Percentiles rank a stretch among this genome's conserved stretches.
phyloP scores from a whole-genome alignment of 2,329 filamentous ascomycete genomes.

The Fusarium sp. region DNA sequence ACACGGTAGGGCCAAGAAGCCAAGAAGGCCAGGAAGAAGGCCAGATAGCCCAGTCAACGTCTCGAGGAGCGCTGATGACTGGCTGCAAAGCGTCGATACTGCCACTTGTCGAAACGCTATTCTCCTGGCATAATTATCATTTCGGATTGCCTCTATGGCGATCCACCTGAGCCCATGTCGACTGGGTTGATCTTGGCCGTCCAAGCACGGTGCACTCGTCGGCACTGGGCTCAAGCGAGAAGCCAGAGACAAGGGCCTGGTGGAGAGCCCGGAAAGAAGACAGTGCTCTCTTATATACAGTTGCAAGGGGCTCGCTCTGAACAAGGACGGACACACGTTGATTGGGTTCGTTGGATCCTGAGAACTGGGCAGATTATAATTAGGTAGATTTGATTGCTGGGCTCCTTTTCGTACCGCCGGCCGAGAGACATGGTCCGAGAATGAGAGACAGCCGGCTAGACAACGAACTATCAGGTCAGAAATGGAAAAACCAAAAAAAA shows the following conservation, averaged over 20 bases:
- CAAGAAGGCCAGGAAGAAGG: conserved; percentile 18
- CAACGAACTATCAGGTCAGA: conserved; percentile 3
- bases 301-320: conserved; percentile 38
- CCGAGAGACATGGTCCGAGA: conserved; percentile 12
- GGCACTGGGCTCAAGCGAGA: conserved; percentile 42
- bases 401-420: not conserved
- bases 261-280: conserved; percentile 35
- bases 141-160: conserved; percentile 36
- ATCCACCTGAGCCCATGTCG: conserved; percentile 38
- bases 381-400: conserved; percentile 7
- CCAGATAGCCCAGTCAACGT: conserved; percentile 11
- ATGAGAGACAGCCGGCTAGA: conserved; percentile 20
- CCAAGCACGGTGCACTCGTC: conserved; percentile 41
- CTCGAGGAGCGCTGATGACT: conserved; percentile 12
- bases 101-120: conserved; percentile 36
- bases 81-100: conserved; percentile 16
- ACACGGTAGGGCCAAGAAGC: conserved; percentile 12
- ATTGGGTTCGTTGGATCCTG: conserved; percentile 30
- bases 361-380: conserved; percentile 30
- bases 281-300: conserved; percentile 26
- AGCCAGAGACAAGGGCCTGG: conserved; percentile 37
- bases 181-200: conserved; percentile 39
- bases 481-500: not conserved
- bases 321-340: conserved; percentile 36
- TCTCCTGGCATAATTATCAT: conserved; percentile 39